Conservation (phyloP, 305 asterid species). For the Plantago coronopus region DNA sequence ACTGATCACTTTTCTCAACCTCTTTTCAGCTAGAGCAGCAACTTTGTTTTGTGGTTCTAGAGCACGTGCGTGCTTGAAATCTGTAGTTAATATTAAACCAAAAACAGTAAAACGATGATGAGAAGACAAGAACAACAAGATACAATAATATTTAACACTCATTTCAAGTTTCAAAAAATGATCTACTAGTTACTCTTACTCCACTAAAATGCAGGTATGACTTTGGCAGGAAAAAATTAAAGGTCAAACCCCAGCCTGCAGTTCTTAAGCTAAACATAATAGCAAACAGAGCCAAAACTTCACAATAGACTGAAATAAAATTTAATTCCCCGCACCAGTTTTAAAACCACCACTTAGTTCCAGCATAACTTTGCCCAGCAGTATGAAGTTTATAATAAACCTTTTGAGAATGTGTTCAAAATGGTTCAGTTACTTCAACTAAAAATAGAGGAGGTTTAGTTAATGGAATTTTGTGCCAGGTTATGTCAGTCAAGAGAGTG, state of each 20-base stretch:
- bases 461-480: not conserved
- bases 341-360: not conserved
- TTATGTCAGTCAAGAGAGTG: not conserved
- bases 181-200: not conserved
- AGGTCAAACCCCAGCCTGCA: not conserved
- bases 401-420: not conserved
- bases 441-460: not conserved
- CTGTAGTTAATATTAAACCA: conserved; percentile 33
- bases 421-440: not conserved
- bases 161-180: too few species aligned
- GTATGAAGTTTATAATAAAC: not conserved
- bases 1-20: conserved; percentile 55
- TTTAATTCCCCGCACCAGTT: not conserved
- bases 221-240: not conserved
- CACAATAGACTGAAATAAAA: not conserved
- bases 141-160: not conserved
- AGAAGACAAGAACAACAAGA: not conserved
- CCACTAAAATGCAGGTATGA: not conserved
- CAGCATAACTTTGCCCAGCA: not conserved
- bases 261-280: not conserved
- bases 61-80: conserved; percentile 84
- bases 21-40: conserved; percentile 65
- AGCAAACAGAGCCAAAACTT: not conserved
- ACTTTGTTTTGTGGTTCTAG: conserved; percentile 86
- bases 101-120: conserved; percentile 6